Evolutionary conservation across 2,329 filamentous ascomycete genomes (phyloP).

Genomic region (Claviceps sp.): DNA sequence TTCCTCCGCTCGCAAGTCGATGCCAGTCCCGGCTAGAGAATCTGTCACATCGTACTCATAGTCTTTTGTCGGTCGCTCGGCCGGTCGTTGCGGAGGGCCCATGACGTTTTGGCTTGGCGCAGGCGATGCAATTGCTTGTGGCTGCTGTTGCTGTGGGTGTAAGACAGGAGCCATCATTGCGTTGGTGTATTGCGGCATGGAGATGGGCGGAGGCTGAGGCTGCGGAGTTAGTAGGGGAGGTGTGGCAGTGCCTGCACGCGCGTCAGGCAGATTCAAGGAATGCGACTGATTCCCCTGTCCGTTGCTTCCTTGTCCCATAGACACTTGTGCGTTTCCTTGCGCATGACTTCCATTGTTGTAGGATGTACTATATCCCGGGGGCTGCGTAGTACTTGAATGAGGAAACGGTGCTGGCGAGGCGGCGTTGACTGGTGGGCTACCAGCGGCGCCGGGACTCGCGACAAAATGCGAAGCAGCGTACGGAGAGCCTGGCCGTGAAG

Average conservation of each 20-base stretch:
- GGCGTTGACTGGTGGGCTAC: conserved; percentile 25
- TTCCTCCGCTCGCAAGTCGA: conserved; percentile 78
- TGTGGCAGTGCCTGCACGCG: conserved; percentile 16
- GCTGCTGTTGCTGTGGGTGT: conserved; percentile 2
- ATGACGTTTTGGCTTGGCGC: conserved; percentile 25
- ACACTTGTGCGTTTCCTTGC: conserved; percentile 8
- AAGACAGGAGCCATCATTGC: conserved; percentile 17
- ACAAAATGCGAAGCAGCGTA: conserved; percentile 40
- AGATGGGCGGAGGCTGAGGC: conserved; percentile 13
- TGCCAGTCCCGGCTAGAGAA: conserved; percentile 69
- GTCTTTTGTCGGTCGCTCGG: conserved; percentile 48
- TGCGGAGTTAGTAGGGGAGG: conserved; percentile 21
- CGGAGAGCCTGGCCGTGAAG: conserved; percentile 53
- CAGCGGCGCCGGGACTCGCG: conserved; percentile 30
- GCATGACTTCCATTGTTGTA: conserved; percentile 26
- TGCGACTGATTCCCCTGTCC: no score
- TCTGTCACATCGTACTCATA: conserved; percentile 66
- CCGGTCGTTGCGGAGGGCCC: conserved; percentile 47
- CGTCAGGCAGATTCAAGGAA: conserved; percentile 20
- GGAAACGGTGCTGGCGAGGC: conserved; percentile 23
- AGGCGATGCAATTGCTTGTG: conserved; percentile 12
- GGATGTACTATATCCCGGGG: conserved; percentile 21
- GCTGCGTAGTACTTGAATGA: conserved; percentile 19
- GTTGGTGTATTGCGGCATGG: conserved; percentile 16
- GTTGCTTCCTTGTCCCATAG: no score